Conservation (phyloP, 2,329 filamentous ascomycete genomes). For the Xylariaceae sp. region DNA sequence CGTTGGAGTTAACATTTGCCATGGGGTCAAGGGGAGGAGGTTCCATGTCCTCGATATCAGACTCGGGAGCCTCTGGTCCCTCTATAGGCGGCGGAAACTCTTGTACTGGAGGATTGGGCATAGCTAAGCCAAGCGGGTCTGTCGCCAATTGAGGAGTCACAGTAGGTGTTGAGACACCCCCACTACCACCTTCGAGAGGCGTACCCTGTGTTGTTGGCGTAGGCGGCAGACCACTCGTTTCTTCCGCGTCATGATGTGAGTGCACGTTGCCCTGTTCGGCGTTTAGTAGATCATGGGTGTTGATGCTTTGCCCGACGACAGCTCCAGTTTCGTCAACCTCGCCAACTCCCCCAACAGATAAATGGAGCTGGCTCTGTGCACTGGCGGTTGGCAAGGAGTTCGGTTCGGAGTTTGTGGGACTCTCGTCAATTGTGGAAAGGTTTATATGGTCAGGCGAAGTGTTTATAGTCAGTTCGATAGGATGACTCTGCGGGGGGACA, state of each 20-base stretch:
- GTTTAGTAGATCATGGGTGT: constrained; percentile 24
- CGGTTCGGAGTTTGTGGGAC: constrained; percentile 2
- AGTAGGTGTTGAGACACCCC: not conserved
- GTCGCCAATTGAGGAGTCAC: not conserved
- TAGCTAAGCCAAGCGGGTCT: not conserved
- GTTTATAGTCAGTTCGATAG: constrained; percentile 16
- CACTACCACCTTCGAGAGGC: not conserved
- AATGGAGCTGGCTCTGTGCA: constrained; percentile 7
- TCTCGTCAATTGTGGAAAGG: constrained; percentile 1
- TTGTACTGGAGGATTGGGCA: not conserved
- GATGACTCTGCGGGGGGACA: constrained; percentile 16
- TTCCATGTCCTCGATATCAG: constrained; percentile 3
- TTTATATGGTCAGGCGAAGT: constrained; percentile 3
- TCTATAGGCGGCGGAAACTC: constrained; percentile 1
- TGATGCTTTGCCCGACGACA: constrained; percentile 11
- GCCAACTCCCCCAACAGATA: not conserved
- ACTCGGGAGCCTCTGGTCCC: constrained; percentile 6
- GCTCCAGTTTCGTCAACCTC: constrained; percentile 8
- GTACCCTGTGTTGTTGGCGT: constrained; percentile 1
- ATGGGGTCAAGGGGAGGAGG: constrained; percentile 29
- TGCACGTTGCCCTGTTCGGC: constrained; percentile 27
- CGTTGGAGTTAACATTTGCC: constrained; percentile 31
- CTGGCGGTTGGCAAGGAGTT: not conserved
- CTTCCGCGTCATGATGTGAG: constrained; percentile 24
- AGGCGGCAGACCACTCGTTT: constrained; percentile 11